phyloP scores from a whole-genome alignment of 305 asterid species.

The Rubia tinctorum region DNA sequence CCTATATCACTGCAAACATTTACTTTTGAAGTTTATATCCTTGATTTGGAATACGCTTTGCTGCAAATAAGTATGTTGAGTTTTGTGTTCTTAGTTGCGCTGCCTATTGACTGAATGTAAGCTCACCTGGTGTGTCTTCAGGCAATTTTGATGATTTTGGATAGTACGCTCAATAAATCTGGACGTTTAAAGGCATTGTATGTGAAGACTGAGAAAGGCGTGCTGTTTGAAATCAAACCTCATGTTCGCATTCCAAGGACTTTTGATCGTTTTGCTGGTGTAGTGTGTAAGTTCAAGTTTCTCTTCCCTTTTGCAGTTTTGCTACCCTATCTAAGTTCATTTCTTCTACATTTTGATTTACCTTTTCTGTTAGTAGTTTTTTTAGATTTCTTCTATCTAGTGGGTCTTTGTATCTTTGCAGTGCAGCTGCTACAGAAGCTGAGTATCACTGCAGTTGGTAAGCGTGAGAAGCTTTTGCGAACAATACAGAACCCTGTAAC shows the following conservation, averaged over 20 bases:
- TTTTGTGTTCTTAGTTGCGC: neutral
- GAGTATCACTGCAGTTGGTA: slow-evolving; percentile 66
- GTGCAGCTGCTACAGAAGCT: slow-evolving; percentile 84
- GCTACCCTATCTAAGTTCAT: neutral
- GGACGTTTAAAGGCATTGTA: slow-evolving; percentile 81
- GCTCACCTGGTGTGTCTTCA: slow-evolving; percentile 21
- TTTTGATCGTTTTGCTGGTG: slow-evolving; percentile 75
- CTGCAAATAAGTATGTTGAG: neutral
- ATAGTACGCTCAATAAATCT: slow-evolving; percentile 78
- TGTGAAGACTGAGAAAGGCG: slow-evolving; percentile 79
- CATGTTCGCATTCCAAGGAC: slow-evolving; percentile 94
- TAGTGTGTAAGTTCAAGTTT: slow-evolving; percentile 65
- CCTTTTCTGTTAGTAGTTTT: neutral
- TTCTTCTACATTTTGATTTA: neutral
- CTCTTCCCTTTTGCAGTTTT: neutral
- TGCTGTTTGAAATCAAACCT: slow-evolving; percentile 74
- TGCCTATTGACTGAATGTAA: neutral
- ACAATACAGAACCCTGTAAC: slow-evolving; percentile 83
- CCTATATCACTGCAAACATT: too few species aligned
- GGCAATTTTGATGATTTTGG: slow-evolving; percentile 77
- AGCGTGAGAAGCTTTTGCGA: slow-evolving; percentile 76
- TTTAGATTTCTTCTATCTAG: neutral
- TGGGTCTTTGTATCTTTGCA: slow-evolving; percentile 24
- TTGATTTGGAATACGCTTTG: neutral
- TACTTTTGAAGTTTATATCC: neutral